Conservation (phyloP, 1,284 basidiomycete species). For the Trichosporon coremiiforme region DNA sequence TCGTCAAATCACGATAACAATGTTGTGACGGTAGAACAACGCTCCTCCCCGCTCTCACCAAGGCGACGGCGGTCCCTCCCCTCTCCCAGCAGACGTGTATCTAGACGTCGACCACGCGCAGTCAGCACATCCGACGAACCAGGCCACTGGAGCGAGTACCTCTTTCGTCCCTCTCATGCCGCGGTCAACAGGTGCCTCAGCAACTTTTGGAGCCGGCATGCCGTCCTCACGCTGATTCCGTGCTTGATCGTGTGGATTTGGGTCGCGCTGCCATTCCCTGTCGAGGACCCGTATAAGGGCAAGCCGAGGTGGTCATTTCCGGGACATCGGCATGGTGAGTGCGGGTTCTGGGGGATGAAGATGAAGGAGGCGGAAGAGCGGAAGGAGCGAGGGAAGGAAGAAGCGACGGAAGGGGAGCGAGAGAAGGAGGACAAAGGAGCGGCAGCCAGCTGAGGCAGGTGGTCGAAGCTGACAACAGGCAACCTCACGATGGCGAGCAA, state of each 20-base stretch:
- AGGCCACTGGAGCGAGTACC: conserved; percentile 40
- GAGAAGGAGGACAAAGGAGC: background rate
- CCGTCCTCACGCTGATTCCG: conserved; percentile 59
- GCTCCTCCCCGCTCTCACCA: conserved; percentile 6
- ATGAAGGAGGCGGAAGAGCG: background rate
- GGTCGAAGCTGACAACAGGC: background rate
- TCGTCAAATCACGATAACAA: too few species aligned
- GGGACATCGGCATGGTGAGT: background rate
- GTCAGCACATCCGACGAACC: conserved; percentile 34
- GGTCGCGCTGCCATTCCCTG: conserved; percentile 62
- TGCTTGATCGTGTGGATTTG: conserved; percentile 61
- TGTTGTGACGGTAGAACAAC: background rate
- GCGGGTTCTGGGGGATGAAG: background rate
- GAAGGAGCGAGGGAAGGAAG: background rate
- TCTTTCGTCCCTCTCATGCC: conserved; percentile 54
- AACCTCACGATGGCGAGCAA: background rate
- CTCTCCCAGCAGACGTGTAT: background rate
- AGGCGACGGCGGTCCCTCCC: background rate
- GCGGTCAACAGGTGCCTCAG: conserved; percentile 59
- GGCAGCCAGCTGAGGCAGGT: background rate
- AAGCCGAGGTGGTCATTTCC: conserved; percentile 33
- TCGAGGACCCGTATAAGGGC: conserved; percentile 58
- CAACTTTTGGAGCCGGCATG: conserved; percentile 60
- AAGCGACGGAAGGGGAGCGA: background rate
- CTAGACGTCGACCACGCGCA: conserved; percentile 28